Evolutionary conservation across 1,284 basidiomycete species (phyloP).

Genomic region (Leccinum subrobustum): DNA sequence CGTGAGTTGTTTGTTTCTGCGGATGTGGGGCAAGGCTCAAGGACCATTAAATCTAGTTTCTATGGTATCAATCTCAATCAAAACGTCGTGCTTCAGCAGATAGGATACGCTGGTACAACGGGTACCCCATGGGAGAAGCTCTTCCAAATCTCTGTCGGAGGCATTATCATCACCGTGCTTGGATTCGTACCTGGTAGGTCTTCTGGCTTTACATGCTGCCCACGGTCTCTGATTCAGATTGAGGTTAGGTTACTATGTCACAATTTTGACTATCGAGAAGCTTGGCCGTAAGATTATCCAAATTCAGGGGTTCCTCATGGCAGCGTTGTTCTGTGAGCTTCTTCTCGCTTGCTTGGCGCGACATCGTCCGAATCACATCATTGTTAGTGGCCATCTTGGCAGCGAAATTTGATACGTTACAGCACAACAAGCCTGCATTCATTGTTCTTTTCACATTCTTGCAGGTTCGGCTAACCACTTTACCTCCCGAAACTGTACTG

Average conservation of each 20-base stretch:
- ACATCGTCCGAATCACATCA: not conserved
- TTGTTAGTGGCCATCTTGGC: slow-evolving; percentile 56
- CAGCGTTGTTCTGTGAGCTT: slow-evolving; percentile 51
- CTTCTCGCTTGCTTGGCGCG: slow-evolving; percentile 12
- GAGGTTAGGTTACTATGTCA: slow-evolving; percentile 43
- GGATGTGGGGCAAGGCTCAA: too few relatives aligned
- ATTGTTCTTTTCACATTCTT: slow-evolving; percentile 70
- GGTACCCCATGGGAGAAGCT: slow-evolving; percentile 50
- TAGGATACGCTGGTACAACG: too few relatives aligned
- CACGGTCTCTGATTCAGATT: slow-evolving; percentile 1
- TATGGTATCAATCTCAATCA: too few relatives aligned
- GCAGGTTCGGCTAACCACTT: slow-evolving; percentile 34
- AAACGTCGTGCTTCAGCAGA: too few relatives aligned
- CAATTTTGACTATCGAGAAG: slow-evolving; percentile 68
- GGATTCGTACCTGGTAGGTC: slow-evolving; percentile 69
- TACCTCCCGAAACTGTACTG: not conserved
- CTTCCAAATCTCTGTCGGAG: slow-evolving; percentile 65
- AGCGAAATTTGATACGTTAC: slow-evolving; percentile 54
- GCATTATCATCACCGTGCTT: slow-evolving; percentile 66
- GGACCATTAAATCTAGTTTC: too few relatives aligned
- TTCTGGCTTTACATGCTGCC: slow-evolving; percentile 6
- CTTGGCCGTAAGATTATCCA: slow-evolving; percentile 73
- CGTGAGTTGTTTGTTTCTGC: too few relatives aligned
- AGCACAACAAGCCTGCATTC: slow-evolving; percentile 42
- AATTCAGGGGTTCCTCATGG: slow-evolving; percentile 76